Conservation (phyloP, 2,329 filamentous ascomycete species). For the Mariannaea sp. region DNA sequence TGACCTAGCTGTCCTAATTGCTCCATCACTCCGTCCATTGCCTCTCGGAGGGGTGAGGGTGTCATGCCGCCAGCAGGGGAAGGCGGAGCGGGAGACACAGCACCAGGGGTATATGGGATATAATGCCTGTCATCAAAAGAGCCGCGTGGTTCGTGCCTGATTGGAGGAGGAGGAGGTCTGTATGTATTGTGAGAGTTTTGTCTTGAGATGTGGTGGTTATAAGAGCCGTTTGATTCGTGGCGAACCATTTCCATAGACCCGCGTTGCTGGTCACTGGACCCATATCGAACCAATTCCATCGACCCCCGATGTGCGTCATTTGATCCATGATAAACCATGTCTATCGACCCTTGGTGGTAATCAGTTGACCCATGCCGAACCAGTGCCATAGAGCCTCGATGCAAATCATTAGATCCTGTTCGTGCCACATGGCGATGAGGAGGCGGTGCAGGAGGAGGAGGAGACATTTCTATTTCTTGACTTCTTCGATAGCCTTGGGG, state of each 20-base stretch:
- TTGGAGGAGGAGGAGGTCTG: conserved; percentile 27
- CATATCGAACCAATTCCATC: conserved; percentile 35
- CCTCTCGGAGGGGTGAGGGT: conserved; percentile 87
- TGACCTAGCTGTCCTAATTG: conserved; percentile 71
- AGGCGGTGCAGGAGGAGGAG: conserved; percentile 81
- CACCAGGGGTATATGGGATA: conserved; percentile 55
- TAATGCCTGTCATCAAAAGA: conserved; percentile 44
- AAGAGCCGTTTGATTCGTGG: conserved; percentile 45
- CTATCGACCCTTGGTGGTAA: conserved; percentile 25
- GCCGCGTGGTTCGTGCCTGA: conserved; percentile 28
- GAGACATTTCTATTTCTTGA: conserved; percentile 56
- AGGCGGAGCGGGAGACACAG: conserved; percentile 67
- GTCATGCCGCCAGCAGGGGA: conserved; percentile 74
- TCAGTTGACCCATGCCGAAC: conserved; percentile 44
- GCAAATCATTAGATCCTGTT: conserved; percentile 45
- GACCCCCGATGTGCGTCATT: conserved; percentile 26
- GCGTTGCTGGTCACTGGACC: conserved; percentile 41
- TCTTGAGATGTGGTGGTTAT: conserved; percentile 40
- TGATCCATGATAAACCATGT: conserved; percentile 44
- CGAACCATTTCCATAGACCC: conserved; percentile 40
- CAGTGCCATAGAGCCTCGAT: conserved; percentile 40
- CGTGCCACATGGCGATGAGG: conserved; percentile 73
- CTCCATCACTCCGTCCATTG: conserved; percentile 98
- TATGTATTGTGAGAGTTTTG: conserved; percentile 50
- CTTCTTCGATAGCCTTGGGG: conserved; percentile 33